phyloP scores from a whole-genome alignment of 768 basidiomycete genomes.

The Filobasidium wieringae region DNA sequence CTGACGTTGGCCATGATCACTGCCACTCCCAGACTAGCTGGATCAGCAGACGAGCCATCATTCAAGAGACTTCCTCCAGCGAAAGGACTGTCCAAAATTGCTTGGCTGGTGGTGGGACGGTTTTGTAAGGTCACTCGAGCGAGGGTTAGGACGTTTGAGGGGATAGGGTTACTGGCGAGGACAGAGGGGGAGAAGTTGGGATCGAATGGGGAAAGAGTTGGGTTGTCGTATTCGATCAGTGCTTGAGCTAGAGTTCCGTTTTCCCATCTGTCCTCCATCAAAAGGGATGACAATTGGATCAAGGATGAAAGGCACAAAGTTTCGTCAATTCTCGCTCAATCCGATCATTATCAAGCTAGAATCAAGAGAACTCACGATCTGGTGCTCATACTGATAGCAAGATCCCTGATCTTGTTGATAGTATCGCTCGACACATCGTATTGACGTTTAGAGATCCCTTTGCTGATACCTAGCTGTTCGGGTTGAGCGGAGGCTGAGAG shows the following conservation, averaged over 20 bases:
- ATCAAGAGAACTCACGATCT: background rate
- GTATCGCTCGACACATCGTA: background rate
- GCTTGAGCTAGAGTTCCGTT: slow-evolving; percentile 28
- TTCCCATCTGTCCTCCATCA: slow-evolving; percentile 3
- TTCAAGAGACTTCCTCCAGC: slow-evolving; percentile 19
- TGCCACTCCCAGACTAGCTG: slow-evolving; percentile 31
- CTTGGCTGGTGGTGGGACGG: slow-evolving; percentile 15
- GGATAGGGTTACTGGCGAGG: slow-evolving; percentile 15
- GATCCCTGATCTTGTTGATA: background rate
- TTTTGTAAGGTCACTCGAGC: slow-evolving; percentile 29
- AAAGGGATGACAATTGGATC: no score
- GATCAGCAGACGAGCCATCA: slow-evolving; percentile 36
- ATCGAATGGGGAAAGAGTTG: slow-evolving; percentile 25
- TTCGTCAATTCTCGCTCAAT: background rate
- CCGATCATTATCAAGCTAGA: background rate
- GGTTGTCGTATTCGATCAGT: slow-evolving; percentile 30
- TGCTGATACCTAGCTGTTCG: no score
- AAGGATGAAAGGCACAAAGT: background rate
- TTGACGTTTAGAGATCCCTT: no score
- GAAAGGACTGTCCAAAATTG: background rate
- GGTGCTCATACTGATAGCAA: background rate
- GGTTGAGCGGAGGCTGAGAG: no score
- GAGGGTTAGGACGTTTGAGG: slow-evolving; percentile 25
- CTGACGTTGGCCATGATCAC: slow-evolving; percentile 27
- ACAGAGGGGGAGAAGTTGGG: slow-evolving; percentile 7